Percentiles rank a stretch among this genome's conserved stretches.
These are phyloP conservation scores for Mollisia scopiformis DNA, from an alignment of 2,329 filamentous ascomycete genomes.

Conservation along the genomic window DNA sequence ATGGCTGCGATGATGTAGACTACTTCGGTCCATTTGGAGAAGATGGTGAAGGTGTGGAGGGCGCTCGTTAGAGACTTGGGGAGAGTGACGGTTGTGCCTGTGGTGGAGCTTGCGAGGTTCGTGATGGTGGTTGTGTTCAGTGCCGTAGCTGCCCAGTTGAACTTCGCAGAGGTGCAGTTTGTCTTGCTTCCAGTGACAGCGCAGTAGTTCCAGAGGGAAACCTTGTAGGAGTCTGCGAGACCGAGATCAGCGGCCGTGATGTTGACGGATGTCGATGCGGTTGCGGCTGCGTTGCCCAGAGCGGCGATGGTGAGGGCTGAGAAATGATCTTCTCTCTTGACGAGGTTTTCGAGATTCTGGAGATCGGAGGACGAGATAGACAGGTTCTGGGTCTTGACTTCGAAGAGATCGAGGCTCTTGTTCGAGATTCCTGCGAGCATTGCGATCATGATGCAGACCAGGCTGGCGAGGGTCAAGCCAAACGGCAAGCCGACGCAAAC, in stretches of 20 bases:
- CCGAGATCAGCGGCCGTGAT: constrained; percentile 61
- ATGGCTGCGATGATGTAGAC: constrained; percentile 76
- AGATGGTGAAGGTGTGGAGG: constrained; percentile 72
- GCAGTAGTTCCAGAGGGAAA: constrained; percentile 91
- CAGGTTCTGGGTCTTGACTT: constrained; percentile 65
- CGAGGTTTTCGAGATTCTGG: constrained; percentile 25
- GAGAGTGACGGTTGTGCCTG: constrained; percentile 61
- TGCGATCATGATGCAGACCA: constrained; percentile 68
- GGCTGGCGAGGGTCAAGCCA: constrained; percentile 74
- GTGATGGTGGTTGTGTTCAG: constrained; percentile 69
- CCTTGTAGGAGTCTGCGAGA: constrained; percentile 73
- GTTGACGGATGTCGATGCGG: constrained; percentile 41
- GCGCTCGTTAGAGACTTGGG: constrained; percentile 68
- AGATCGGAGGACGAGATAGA: constrained; percentile 33
- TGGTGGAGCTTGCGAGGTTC: constrained; percentile 46
- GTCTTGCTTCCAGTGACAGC: constrained; percentile 50
- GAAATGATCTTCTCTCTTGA: constrained; percentile 17
- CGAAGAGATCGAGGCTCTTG: constrained; percentile 60
- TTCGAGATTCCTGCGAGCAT: constrained; percentile 58
- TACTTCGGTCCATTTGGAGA: constrained; percentile 82
- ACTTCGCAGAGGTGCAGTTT: constrained; percentile 71
- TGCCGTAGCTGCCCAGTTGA: constrained; percentile 76
- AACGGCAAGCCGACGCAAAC: constrained; percentile 89
- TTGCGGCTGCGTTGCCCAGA: constrained; percentile 37
- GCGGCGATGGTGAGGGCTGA: constrained; percentile 28